phyloP scores from a whole-genome alignment of 1,284 basidiomycete species.

The Earliella scabrosa region DNA sequence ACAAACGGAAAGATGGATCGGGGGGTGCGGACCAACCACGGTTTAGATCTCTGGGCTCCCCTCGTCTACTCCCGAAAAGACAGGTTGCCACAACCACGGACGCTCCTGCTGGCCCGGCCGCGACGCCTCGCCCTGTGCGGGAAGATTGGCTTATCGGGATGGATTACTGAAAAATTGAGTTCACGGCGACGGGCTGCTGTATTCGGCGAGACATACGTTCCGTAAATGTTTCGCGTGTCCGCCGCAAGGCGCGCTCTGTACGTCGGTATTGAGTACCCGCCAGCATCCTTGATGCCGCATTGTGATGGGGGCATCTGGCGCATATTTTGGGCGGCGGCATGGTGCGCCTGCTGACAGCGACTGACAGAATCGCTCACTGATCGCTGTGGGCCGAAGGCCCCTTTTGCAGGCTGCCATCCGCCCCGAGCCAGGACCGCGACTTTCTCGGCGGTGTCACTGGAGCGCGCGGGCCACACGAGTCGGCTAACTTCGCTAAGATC shows the following conservation, averaged over 20 bases:
- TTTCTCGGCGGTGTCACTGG: not conserved
- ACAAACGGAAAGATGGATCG: conserved; percentile 5
- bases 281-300: conserved; percentile 14
- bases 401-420: not conserved
- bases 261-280: conserved; percentile 9
- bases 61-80: conserved; percentile 2
- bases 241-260: conserved; percentile 5
- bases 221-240: conserved; percentile 1
- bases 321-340: not conserved
- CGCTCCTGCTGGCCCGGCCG: not conserved
- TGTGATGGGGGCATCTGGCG: conserved; percentile 15
- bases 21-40: conserved; percentile 2
- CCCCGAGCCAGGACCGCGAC: not conserved
- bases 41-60: conserved; percentile 10
- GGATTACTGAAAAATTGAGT: not conserved
- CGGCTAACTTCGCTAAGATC: conserved; percentile 9
- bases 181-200: conserved; percentile 6
- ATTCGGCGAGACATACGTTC: not conserved
- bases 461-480: not conserved
- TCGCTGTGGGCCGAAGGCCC: not conserved
- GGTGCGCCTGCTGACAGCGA: conserved; percentile 4
- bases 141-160: conserved; percentile 6
- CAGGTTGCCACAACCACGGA: conserved; percentile 1
- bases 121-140: not conserved
- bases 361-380: not conserved